Evolutionary conservation across 495 filamentous ascomycete genomes (phyloP).

Genomic region (Baudoinia panamericana): DNA sequence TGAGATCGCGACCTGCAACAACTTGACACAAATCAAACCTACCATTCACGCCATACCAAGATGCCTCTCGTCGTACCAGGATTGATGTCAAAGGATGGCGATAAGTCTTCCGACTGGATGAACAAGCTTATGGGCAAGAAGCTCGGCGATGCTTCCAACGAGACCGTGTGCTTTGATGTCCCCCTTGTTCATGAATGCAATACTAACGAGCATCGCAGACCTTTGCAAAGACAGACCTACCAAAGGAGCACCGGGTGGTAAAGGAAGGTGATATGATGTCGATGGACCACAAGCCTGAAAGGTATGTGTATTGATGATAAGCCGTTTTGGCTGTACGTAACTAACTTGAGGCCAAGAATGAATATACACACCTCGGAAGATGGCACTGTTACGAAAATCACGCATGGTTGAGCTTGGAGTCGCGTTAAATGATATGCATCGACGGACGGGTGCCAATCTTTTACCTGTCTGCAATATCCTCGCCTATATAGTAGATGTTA

Average conservation of each 20-base stretch:
- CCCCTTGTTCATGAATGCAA: no score
- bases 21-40: neutral
- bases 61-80: conserved; percentile 26
- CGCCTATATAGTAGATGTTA: no score
- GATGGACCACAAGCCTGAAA: conserved; percentile 25
- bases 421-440: no score
- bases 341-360: conserved; percentile 6
- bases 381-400: conserved; percentile 23
- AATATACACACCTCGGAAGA: conserved; percentile 23
- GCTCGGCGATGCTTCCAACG: conserved; percentile 21
- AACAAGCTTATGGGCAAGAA: conserved; percentile 24
- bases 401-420: conserved; percentile 15
- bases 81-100: conserved; percentile 15
- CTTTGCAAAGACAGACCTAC: conserved; percentile 24
- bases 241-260: conserved; percentile 21
- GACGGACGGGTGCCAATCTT: no score
- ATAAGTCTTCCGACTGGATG: conserved; percentile 20
- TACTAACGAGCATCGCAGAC: conserved; percentile 12
- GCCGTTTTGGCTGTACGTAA: neutral
- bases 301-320: conserved; percentile 11
- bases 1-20: neutral
- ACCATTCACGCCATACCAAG: conserved; percentile 1
- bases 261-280: conserved; percentile 25
- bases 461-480: no score
- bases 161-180: conserved; percentile 23